Percentiles rank a stretch among this genome's conserved stretches.
Evolutionary conservation across 768 basidiomycete genomes (phyloP).

Genomic region (Agrocybe chaxingu): DNA sequence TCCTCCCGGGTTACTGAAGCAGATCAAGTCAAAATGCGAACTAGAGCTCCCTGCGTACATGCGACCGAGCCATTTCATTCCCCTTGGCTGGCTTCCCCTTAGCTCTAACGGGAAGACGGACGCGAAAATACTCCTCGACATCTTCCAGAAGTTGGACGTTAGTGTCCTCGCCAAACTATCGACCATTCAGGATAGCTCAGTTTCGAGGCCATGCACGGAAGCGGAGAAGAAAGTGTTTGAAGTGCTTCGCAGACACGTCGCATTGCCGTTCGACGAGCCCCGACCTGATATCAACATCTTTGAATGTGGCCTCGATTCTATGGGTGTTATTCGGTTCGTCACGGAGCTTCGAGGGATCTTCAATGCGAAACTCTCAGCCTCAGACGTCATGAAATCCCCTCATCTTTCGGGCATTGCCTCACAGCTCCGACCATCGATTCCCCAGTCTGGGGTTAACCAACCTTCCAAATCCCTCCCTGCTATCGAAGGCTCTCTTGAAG

Average conservation of each 20-base stretch:
- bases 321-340: constrained; percentile 25
- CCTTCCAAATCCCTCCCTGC: not conserved
- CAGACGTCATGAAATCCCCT: constrained; percentile 27
- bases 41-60: constrained; percentile 45
- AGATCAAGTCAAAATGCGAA: constrained; percentile 34
- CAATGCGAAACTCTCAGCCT: constrained; percentile 18
- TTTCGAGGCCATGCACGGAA: constrained; percentile 12
- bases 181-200: constrained; percentile 4
- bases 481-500: constrained; percentile 2
- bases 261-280: constrained; percentile 12
- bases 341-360: constrained; percentile 21
- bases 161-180: constrained; percentile 20
- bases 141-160: constrained; percentile 25
- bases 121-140: constrained; percentile 26
- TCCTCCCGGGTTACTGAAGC: constrained; percentile 24
- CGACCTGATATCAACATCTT: constrained; percentile 26
- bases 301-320: constrained; percentile 29
- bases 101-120: constrained; percentile 38
- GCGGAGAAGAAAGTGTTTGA: constrained; percentile 17
- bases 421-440: constrained; percentile 2
- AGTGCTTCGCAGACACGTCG: constrained; percentile 19
- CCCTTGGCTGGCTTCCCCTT: constrained; percentile 45
- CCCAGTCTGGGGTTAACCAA: no score
- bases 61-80: constrained; percentile 48
- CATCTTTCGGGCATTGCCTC: constrained; percentile 22